Evolutionary conservation across 148 eudicot species (phyloP).

Genomic region (Spergularia bocconei): DNA sequence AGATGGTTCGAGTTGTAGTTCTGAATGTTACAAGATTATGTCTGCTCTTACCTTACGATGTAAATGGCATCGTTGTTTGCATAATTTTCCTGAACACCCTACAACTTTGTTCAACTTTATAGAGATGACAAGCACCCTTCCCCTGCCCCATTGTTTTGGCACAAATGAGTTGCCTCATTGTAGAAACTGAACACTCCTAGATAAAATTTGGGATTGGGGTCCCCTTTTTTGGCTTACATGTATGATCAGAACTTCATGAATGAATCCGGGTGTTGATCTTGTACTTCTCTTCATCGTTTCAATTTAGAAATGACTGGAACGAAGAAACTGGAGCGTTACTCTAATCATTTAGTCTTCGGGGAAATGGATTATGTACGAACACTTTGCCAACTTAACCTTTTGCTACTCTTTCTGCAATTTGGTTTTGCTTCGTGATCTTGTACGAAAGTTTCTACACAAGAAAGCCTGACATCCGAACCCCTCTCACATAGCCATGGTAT

Average conservation of each 20-base stretch:
- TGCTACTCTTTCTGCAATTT: too few relatives aligned
- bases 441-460: too few relatives aligned
- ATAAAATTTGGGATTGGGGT: not conserved
- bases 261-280: not conserved
- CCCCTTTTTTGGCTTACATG: not conserved
- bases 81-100: conserved; percentile 5
- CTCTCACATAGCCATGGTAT: too few relatives aligned
- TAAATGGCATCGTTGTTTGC: conserved; percentile 20
- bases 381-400: too few relatives aligned
- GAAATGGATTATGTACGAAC: too few relatives aligned
- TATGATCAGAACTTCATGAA: conserved; percentile 1
- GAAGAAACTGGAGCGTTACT: not conserved
- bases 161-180: conserved; percentile 15
- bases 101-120: not conserved
- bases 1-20: not conserved
- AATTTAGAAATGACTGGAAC: not conserved
- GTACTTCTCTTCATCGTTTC: not conserved
- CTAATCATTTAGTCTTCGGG: too few relatives aligned
- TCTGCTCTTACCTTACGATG: conserved; percentile 16
- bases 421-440: too few relatives aligned
- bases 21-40: conserved; percentile 9
- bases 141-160: conserved; percentile 14
- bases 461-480: too few relatives aligned
- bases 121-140: conserved; percentile 12
- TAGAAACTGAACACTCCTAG: not conserved